These are phyloP conservation scores for Aspergillus ellipticus DNA, from an alignment of 495 filamentous ascomycete genomes.

Conservation along the genomic window DNA sequence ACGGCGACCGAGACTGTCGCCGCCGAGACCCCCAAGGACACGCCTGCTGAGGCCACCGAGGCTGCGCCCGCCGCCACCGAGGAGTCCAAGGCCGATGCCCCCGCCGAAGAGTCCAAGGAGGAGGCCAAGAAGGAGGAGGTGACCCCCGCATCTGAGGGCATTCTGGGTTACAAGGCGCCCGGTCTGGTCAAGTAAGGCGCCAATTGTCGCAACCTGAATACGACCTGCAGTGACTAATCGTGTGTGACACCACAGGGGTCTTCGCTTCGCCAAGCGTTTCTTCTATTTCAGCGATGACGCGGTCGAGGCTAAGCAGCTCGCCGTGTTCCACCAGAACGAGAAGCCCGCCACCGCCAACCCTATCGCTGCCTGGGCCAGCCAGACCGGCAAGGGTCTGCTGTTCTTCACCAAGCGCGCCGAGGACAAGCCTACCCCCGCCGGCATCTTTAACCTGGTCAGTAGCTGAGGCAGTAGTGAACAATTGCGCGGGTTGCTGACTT, in stretches of 20 bases:
- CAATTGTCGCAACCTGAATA: conserved; percentile 2
- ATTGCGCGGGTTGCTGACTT: conserved; percentile 10
- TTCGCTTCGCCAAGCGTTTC: conserved; percentile 71
- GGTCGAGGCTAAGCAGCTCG: conserved; percentile 68
- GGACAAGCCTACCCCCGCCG: conserved; percentile 73
- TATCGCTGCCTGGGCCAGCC: conserved; percentile 78
- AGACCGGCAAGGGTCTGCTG: conserved; percentile 93
- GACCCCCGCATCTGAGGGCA: conserved; percentile 60
- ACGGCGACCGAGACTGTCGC: conserved; percentile 33
- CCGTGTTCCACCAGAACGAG: conserved; percentile 76
- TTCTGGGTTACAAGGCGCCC: conserved; percentile 80
- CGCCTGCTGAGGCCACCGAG: conserved; percentile 31
- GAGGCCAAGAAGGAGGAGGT: conserved; percentile 50
- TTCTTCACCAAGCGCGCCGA: conserved; percentile 85
- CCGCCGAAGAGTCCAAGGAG: conserved; percentile 47
- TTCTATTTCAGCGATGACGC: conserved; percentile 92
- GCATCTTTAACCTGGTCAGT: conserved; percentile 81
- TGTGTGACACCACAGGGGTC: conserved; percentile 40
- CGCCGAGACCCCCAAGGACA: conserved; percentile 35
- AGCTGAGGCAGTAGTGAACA: neutral
- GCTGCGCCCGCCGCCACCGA: conserved; percentile 41
- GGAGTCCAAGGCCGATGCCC: conserved; percentile 32
- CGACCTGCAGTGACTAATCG: conserved; percentile 13
- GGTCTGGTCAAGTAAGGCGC: conserved; percentile 84
- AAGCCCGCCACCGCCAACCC: conserved; percentile 75